Conservation (phyloP, 164 flowering plant species). For the Vitis cinerea region DNA sequence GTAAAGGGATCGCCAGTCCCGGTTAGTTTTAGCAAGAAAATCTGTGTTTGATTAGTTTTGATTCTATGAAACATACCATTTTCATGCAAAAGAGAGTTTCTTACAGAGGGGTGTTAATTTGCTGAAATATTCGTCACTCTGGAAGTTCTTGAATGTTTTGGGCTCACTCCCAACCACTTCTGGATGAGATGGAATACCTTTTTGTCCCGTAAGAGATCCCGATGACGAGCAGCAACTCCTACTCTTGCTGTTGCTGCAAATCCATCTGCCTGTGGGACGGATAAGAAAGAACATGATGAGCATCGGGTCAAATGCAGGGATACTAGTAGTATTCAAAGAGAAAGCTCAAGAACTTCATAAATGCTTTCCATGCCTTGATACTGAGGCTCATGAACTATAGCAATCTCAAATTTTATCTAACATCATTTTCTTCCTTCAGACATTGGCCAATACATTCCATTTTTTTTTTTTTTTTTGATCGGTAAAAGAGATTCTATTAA, state of each 20-base stretch:
- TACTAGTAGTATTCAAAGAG: too few relatives aligned
- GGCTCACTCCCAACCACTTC: slow-evolving; percentile 64
- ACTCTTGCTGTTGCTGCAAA: slow-evolving; percentile 68
- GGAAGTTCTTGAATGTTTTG: slow-evolving; percentile 27
- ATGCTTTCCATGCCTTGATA: too few relatives aligned
- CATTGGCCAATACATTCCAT: too few relatives aligned
- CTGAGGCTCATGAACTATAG: too few relatives aligned
- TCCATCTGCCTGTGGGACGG: slow-evolving; percentile 64
- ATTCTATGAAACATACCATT: not conserved
- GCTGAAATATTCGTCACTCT: slow-evolving; percentile 36
- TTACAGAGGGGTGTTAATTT: slow-evolving; percentile 1
- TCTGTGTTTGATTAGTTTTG: too few relatives aligned
- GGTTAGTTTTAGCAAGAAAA: too few relatives aligned
- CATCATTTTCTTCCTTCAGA: too few relatives aligned
- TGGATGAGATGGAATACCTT: slow-evolving; percentile 54
- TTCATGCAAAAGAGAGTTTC: not conserved
- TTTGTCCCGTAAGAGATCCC: slow-evolving; percentile 56
- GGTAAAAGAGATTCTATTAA: too few relatives aligned
- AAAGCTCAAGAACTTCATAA: too few relatives aligned
- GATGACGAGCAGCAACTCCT: slow-evolving; percentile 59
- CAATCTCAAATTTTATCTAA: too few relatives aligned
- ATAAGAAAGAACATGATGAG: not conserved
- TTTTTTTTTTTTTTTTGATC: too few relatives aligned
- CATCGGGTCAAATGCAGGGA: not conserved
- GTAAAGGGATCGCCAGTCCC: too few relatives aligned